These are phyloP conservation scores for Colletotrichum truncatum DNA, from an alignment of 2,329 filamentous ascomycete genomes.

Conservation along the genomic window DNA sequence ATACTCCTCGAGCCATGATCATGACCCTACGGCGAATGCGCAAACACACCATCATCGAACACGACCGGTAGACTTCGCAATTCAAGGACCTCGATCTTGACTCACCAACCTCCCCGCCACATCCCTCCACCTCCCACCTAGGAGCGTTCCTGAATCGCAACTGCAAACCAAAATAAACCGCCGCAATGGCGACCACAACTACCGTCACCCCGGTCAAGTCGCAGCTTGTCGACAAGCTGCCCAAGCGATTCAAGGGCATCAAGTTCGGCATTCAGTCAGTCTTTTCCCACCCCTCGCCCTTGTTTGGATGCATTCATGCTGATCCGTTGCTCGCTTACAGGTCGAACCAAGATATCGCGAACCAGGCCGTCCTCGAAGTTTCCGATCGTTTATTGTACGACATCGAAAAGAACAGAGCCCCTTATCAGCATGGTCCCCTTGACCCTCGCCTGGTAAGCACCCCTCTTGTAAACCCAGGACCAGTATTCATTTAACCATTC, in stretches of 20 bases:
- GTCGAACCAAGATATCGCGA: constrained; percentile 93
- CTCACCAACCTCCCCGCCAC: constrained; percentile 7
- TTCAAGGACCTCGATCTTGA: constrained; percentile 11
- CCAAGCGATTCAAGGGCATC: constrained; percentile 91
- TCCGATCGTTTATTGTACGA: constrained; percentile 96
- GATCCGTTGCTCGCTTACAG: constrained; percentile 49
- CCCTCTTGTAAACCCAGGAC: neutral
- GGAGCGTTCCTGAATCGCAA: neutral
- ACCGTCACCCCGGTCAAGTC: constrained; percentile 69
- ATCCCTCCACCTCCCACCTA: neutral
- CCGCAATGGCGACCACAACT: constrained; percentile 32
- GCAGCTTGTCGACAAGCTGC: constrained; percentile 88
- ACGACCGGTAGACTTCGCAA: constrained; percentile 18
- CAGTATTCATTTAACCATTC: neutral
- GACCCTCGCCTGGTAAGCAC: constrained; percentile 76
- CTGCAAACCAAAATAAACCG: neutral
- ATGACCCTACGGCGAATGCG: constrained; percentile 29
- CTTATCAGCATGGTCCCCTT: constrained; percentile 85
- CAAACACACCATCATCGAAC: constrained; percentile 12
- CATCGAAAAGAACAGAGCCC: constrained; percentile 78
- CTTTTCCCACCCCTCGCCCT: neutral
- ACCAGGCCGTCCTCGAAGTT: constrained; percentile 93
- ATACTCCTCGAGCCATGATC: constrained; percentile 4
- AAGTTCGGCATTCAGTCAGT: constrained; percentile 90
- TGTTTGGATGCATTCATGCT: neutral